These are phyloP conservation scores for Avena sativa DNA, from an alignment of 176 grass and related monocot genomes.

Conservation along the genomic window DNA sequence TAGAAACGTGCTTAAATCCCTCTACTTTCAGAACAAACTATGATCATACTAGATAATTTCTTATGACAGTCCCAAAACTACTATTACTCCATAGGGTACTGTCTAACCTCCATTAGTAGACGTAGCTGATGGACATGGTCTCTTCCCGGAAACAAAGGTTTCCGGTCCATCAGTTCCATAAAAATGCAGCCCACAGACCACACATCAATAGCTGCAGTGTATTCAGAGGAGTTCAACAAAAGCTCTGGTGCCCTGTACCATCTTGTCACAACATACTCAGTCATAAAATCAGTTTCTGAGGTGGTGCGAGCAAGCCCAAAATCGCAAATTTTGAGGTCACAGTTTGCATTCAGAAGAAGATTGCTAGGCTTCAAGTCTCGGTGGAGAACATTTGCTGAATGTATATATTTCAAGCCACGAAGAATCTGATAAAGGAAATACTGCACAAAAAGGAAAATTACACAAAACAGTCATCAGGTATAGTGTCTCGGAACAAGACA, in stretches of 20 bases:
- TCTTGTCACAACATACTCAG: conserved; percentile 99
- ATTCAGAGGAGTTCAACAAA: conserved; percentile 94
- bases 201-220: conserved; percentile 97
- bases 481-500: conserved; percentile 8
- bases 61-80: neutral
- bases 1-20: neutral
- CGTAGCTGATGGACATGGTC: conserved; percentile 98
- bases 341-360: conserved; percentile 98
- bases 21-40: conserved; percentile 29
- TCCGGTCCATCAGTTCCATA: conserved; percentile 99
- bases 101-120: conserved; percentile 88
- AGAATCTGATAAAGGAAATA: conserved; percentile 99
- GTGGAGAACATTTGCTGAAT: conserved; percentile 99
- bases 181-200: conserved; percentile 99
- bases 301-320: conserved; percentile 99
- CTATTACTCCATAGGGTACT: neutral
- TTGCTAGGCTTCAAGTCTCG: conserved; percentile 99
- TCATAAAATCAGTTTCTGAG: conserved; percentile 99
- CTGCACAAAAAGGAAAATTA: conserved; percentile 56
- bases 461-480: conserved; percentile 30
- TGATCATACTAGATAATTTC: conserved; percentile 21
- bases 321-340: conserved; percentile 98
- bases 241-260: conserved; percentile 98
- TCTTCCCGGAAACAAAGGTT: conserved; percentile 93
- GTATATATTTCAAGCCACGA: conserved; percentile 97